Base-by-base conservation (phyloP, 1,284 basidiomycete species). In the Leucoagaricus sp. region DNA sequence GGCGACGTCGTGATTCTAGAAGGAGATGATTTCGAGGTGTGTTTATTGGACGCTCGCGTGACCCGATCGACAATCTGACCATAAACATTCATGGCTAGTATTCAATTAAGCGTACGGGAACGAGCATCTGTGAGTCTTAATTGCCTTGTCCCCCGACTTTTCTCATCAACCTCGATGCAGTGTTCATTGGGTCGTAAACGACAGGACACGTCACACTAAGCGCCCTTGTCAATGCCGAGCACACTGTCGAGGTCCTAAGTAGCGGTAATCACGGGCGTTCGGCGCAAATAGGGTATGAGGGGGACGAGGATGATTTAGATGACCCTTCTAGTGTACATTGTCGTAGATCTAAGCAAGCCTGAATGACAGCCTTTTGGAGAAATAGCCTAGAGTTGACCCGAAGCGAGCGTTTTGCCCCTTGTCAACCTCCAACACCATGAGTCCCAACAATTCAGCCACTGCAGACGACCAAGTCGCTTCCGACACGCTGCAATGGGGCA, bases 1-100 rank as follows among this genome's bases (percentile, higher is more conserved):
- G 84, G 84, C 0, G 84, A 86, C 64, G 67, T 79, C 53, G 61
- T 82, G 5, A 63, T 84, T 33, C 66, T 85, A 40, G 70, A 59
- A 23, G 82, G 83, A 2, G 77, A 78, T 57, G 74, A 79, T 33
- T 82, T 82, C 57, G 79, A 84, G 75, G 85, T 84, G 61, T 58
- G 78, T 59, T 51, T 58, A 33, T 33, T 23, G 47, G 28, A 41
- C 31, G 29, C 47, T 52, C 6, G 45, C 53, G 57, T 40, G 45
- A 50, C 25, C 55, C 50, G 53, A 42, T 44, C 42, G n/a, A 19
- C 55, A 6, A 48, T 44, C 41, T 64, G 54, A 58, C 45, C 55
- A 29, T 49, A 53, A 47, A 40, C 12, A 26, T 17, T 53, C 26
- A 58, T 56, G 17, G 48, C 34, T 57, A 76, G 74, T 75, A 73